Evolutionary conservation across 2,329 filamentous ascomycete species (phyloP).

Genomic region (Arthrobotrys entomopaga): DNA sequence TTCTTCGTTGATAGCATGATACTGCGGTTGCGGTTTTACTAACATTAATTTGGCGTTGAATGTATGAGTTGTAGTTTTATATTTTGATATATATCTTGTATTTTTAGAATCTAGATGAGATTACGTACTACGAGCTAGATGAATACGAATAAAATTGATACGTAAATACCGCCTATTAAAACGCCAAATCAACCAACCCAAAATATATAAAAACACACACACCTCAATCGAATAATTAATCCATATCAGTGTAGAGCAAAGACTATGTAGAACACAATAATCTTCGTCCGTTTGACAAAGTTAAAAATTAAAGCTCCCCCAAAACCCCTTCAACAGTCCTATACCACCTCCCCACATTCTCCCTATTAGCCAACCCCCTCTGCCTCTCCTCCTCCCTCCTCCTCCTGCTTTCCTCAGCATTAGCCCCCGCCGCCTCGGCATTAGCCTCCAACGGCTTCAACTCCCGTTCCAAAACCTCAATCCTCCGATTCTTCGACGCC

Average conservation of each 20-base stretch:
- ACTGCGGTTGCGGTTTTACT: background rate
- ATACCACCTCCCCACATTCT: conserved; percentile 80
- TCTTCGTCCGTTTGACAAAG: too few species aligned
- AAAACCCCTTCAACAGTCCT: conserved; percentile 70
- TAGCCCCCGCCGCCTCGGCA: conserved; percentile 72
- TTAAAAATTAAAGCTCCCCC: conserved; percentile 40
- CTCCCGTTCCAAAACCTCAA: conserved; percentile 75
- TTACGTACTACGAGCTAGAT: conserved; percentile 13
- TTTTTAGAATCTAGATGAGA: conserved; percentile 29
- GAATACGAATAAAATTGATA: conserved; percentile 2
- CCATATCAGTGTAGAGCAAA: background rate
- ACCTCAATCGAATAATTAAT: background rate
- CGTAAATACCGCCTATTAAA: background rate
- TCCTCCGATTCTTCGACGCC: conserved; percentile 73
- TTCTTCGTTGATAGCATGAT: background rate
- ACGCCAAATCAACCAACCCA: background rate
- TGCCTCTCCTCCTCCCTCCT: conserved; percentile 74
- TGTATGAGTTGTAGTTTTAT: conserved; percentile 1
- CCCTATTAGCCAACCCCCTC: conserved; percentile 76
- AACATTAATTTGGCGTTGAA: conserved; percentile 10
- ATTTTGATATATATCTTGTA: conserved; percentile 18
- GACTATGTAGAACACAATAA: too few species aligned
- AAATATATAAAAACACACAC: background rate
- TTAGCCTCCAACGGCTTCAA: conserved; percentile 75
- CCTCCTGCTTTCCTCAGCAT: conserved; percentile 76